Conservation (phyloP, 257 asterid species). For the Salvia splendens region DNA sequence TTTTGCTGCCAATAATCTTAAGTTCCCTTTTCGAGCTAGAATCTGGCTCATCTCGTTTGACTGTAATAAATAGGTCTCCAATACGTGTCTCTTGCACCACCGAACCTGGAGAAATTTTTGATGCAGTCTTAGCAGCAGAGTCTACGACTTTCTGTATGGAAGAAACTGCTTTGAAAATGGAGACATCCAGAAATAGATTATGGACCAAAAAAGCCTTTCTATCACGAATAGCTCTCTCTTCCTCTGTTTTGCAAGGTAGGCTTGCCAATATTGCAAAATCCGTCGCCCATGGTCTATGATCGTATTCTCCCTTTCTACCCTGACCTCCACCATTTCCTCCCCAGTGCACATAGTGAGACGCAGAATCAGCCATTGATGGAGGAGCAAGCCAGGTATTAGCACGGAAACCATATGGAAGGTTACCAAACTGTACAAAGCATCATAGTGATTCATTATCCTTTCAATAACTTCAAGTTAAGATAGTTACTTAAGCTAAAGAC, state of each 20-base stretch:
- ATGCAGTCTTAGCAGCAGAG: slow-evolving; percentile 41
- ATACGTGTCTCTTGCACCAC: slow-evolving; percentile 57
- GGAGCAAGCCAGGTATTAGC: slow-evolving; percentile 98
- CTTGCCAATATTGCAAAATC: slow-evolving; percentile 79
- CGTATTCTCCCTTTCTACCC: slow-evolving; percentile 75
- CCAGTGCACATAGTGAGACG: slow-evolving; percentile 59
- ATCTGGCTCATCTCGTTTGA: slow-evolving; percentile 63
- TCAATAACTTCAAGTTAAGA: slow-evolving; percentile 25
- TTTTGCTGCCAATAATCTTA: slow-evolving; percentile 51
- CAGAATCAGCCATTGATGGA: slow-evolving; percentile 60
- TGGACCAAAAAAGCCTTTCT: slow-evolving; percentile 97
- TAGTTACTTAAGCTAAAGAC: slow-evolving; percentile 30
- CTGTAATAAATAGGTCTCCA: slow-evolving; percentile 77
- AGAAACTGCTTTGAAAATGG: slow-evolving; percentile 82
- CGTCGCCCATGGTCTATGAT: slow-evolving; percentile 88
- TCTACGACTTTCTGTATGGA: slow-evolving; percentile 68
- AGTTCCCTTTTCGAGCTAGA: slow-evolving; percentile 59
- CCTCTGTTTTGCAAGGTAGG: slow-evolving; percentile 92
- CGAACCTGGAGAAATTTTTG: slow-evolving; percentile 51
- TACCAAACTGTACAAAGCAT: slow-evolving; percentile 78
- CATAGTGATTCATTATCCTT: slow-evolving; percentile 38
- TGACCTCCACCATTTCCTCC: slow-evolving; percentile 98
- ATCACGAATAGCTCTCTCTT: slow-evolving; percentile 90
- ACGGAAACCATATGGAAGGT: slow-evolving; percentile 97
- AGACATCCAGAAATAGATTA: slow-evolving; percentile 84